Conservation (phyloP, 2,329 filamentous ascomycete species). For the Akanthomyces uredinophilus region DNA sequence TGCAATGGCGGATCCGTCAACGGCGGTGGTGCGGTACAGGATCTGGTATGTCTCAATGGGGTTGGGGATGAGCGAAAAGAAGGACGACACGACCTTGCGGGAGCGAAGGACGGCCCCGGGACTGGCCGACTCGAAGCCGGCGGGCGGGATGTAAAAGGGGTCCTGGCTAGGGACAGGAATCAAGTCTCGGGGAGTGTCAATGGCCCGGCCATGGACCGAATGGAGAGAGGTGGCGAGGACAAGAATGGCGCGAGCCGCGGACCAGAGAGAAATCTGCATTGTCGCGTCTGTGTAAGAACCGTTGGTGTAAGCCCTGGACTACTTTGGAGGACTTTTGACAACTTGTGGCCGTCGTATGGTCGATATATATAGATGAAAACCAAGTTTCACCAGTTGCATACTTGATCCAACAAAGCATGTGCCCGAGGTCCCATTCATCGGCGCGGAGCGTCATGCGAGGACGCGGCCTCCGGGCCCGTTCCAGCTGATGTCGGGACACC, state of each 20-base stretch:
- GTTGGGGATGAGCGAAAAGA: neutral
- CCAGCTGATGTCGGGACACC: too few relatives aligned
- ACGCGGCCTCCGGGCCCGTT: too few relatives aligned
- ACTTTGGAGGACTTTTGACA: too few relatives aligned
- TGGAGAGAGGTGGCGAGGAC: neutral
- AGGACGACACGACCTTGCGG: neutral
- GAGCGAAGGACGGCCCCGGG: slow-evolving; percentile 4
- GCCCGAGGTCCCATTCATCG: too few relatives aligned
- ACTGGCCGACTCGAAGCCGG: slow-evolving; percentile 3
- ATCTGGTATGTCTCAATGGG: slow-evolving; percentile 4
- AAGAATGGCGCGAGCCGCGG: neutral
- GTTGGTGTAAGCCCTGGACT: neutral
- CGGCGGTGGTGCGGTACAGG: slow-evolving; percentile 9
- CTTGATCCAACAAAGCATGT: too few relatives aligned
- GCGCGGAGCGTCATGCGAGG: too few relatives aligned
- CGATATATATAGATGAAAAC: too few relatives aligned
- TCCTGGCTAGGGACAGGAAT: neutral
- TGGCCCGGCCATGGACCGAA: neutral
- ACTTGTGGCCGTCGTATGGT: too few relatives aligned
- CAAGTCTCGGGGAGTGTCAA: neutral
- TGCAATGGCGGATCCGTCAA: slow-evolving; percentile 7
- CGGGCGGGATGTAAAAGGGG: slow-evolving; percentile 10
- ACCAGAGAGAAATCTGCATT: neutral
- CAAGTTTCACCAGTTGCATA: too few relatives aligned
- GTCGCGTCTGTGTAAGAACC: neutral